Percentiles rank a stretch among this genome's conserved stretches.
phyloP scores from a whole-genome alignment of 768 basidiomycete genomes.

The Kwoniella dendrophila region DNA sequence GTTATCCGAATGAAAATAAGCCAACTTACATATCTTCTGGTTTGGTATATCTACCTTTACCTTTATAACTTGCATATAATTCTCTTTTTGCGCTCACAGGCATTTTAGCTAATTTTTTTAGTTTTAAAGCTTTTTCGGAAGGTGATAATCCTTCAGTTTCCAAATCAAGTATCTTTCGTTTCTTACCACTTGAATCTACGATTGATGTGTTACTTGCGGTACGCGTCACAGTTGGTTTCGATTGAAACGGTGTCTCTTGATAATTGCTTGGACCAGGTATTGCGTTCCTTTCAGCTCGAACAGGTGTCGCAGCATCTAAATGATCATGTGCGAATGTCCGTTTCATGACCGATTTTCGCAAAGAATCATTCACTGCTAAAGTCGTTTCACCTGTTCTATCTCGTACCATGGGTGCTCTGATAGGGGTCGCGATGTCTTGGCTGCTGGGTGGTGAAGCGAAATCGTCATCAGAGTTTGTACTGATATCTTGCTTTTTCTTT shows the following conservation, averaged over 20 bases:
- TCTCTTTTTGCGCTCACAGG: constrained; percentile 33
- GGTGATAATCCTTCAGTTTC: constrained; percentile 33
- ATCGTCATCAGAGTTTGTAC: neutral
- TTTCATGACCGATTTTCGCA: constrained; percentile 12
- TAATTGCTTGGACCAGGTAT: neutral
- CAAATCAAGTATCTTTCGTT: constrained; percentile 11
- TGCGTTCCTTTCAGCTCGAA: neutral
- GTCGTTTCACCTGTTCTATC: constrained; percentile 14
- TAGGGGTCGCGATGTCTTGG: constrained; percentile 3
- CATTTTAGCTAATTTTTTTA: constrained; percentile 35
- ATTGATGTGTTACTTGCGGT: neutral
- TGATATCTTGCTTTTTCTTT: neutral
- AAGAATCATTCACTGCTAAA: neutral
- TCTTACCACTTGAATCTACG: neutral
- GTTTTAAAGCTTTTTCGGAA: constrained; percentile 31
- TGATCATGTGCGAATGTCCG: neutral
- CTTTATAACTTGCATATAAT: constrained; percentile 47
- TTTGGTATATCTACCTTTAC: constrained; percentile 44
- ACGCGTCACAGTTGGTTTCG: neutral
- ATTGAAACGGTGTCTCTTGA: too few relatives aligned
- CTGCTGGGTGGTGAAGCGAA: constrained; percentile 16
- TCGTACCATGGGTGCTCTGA: constrained; percentile 13
- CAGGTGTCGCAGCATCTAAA: constrained; percentile 3
- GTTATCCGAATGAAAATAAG: too few relatives aligned
- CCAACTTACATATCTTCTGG: constrained; percentile 41